Percentiles rank a stretch among this genome's conserved stretches.
Conservation (phyloP, 345 rosid genomes). For the Euclidium syriacum region DNA sequence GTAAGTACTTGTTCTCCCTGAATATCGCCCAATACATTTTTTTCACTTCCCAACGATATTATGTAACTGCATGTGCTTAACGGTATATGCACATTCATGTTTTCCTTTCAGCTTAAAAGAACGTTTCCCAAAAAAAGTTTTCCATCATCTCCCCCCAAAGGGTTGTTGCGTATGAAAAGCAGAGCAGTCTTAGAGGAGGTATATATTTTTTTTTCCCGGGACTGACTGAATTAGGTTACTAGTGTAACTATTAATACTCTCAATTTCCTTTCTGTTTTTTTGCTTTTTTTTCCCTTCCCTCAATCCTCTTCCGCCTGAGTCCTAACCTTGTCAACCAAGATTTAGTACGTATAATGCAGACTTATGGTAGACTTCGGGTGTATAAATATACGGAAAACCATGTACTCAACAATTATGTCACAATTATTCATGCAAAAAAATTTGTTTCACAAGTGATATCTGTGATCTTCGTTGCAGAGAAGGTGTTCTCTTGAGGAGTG, state of each 20-base stretch:
- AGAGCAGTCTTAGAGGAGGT: conserved; percentile 96
- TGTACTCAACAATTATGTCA: not conserved
- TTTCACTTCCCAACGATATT: not conserved
- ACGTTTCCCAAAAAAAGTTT: conserved; percentile 69
- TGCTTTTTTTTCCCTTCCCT: not conserved
- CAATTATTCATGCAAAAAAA: conserved; percentile 1
- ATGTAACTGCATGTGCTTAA: not conserved
- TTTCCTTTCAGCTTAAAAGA: conserved; percentile 64
- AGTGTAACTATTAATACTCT: conserved; percentile 10
- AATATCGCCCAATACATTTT: not conserved
- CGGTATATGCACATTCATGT: conserved; percentile 11
- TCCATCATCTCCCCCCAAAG: conserved; percentile 95
- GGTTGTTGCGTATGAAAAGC: conserved; percentile 82
- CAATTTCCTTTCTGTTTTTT: not conserved
- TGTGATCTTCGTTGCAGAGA: conserved; percentile 70
- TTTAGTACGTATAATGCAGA: not conserved
- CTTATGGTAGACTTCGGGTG: no score
- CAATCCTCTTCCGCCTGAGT: not conserved
- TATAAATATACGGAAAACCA: conserved; percentile 4
- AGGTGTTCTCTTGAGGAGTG: conserved; percentile 93
- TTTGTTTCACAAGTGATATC: conserved; percentile 15
- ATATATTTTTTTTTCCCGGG: conserved; percentile 24
- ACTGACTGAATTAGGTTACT: not conserved
- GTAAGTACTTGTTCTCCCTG: conserved; percentile 40
- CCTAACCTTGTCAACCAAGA: not conserved